Evolutionary conservation across 2,329 filamentous ascomycete species (phyloP), one percentile per base, ranked within the genome.

Genomic region (Penicillium sp.): DNA sequence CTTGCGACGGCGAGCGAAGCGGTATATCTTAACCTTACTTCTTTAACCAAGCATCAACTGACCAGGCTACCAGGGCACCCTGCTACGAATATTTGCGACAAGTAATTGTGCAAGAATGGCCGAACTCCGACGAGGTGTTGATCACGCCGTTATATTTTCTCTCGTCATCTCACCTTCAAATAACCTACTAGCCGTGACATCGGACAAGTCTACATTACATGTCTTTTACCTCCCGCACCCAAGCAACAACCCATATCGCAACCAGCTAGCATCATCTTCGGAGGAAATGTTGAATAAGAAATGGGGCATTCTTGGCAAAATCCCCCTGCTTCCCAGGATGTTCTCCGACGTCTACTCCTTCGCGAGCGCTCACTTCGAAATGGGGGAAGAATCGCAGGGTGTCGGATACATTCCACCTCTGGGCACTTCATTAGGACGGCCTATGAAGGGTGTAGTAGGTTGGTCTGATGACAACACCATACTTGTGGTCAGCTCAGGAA

Each of bases 201-300:
- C 93, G 1, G 95, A 99, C 82, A 99, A 98, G 79, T 93, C 92
- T 6, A 99, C 93, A 0, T 83, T 99, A 11, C 95, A 99, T 77
- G 86, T 99, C 44, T 99, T 97, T 73, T 93, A 98, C 72, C 84
- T 97, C 1, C 90, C 90, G 54, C 75, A 77, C 56, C 77, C 78
- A 41, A 71, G 66, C 35, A 75, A 73, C 38, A 62, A 69, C 41
- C 67, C 69, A 4, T 72, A 72, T 61, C 73, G 74, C 63, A 76
- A 76, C 58, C 73, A 75, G 56, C 74, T 73, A 57, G 71, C 75
- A n/a, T 69, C 71, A 38, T 65, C 66, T 31, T 69, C 72, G 5
- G 77, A 78, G 59, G 80, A 84, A 45, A 83, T 85, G 50, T 80
- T 84, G 5, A 85, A 84, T 53, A 88, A 91, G 46, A 94, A 93